Conservation (phyloP, 116 monocot genomes). For the Trichopus zeylanicus region DNA sequence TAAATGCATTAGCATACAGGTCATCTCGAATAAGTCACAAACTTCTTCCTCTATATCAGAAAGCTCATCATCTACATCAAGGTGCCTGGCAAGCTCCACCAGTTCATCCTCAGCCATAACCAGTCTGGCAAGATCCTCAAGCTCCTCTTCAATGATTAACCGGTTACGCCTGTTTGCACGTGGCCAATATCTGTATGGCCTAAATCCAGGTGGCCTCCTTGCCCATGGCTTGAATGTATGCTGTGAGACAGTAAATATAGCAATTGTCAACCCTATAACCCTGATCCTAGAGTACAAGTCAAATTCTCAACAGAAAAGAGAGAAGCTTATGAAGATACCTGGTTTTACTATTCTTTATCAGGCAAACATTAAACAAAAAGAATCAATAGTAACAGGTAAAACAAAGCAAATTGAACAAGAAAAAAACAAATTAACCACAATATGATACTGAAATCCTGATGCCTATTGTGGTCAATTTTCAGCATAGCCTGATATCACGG, state of each 20-base stretch:
- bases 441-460: too few species aligned
- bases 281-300: neutral
- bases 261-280: neutral
- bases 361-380: too few species aligned
- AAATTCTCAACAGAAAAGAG: neutral
- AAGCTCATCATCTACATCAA: neutral
- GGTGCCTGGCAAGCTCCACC: neutral
- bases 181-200: neutral
- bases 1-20: conserved; percentile 2
- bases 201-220: conserved; percentile 2
- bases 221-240: conserved; percentile 13
- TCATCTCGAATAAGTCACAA: conserved; percentile 2
- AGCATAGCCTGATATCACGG: too few species aligned
- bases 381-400: too few species aligned
- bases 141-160: neutral
- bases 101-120: neutral
- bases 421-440: too few species aligned
- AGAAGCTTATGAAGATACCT: neutral
- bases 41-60: conserved; percentile 10
- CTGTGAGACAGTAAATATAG: conserved; percentile 9
- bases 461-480: too few species aligned
- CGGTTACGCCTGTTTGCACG: neutral
- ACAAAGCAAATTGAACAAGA: too few species aligned
- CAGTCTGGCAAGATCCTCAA: neutral
- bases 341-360: too few species aligned